Base-by-base conservation (phyloP, 805 yeast species). In the Candida xiaguanensis region DNA sequence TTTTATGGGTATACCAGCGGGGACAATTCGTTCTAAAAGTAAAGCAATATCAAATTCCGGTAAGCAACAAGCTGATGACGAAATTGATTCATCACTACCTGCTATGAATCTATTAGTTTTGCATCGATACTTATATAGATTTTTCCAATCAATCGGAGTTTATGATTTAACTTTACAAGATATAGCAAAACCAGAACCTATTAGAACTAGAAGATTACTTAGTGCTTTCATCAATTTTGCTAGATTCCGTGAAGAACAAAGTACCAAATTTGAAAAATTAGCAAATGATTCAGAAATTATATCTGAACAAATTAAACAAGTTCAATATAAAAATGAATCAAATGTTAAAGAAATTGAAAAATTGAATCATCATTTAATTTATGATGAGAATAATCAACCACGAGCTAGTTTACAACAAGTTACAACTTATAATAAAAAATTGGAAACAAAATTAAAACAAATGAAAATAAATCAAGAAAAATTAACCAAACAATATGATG, bases 161-260 rank as follows among this genome's bases (percentile, higher is more conserved):
- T 70, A 77, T 41, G 95, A 89, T 58, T 85, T 88, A 53, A 75
- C 80, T 31, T 66, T 88, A 36, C 69, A 76, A 63, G 96, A 89
- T 61, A 65, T 89, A 22, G 68, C 77, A 42, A 79, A 78, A 47
- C 96, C 96, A 0, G 95, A 88, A n/a, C 67, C 85, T 0, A 60
- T 57, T 27, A 67, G 95, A 42, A 69, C 78, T 1, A 65, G 79
- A 45, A 65, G 91, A 34, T 69, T 87, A 15, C 59, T 88, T 19
- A 86, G 95, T 55, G 93, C 93, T 1, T 79, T 88, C 36, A 84
- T 88, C 16, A 89, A 89, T 56, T 89, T 78, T 67, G 95, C 95
- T 1, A 65, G 91, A 41, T 88, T 85, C 52, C 72, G 95, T 48
- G 95, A 86, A 49, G 87, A 81, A 47, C 80, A 85, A 43, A 74